Evolutionary conservation across 192 early-diverging fungal genomes (phyloP).

Genomic region (Backusella liffmaniae): DNA sequence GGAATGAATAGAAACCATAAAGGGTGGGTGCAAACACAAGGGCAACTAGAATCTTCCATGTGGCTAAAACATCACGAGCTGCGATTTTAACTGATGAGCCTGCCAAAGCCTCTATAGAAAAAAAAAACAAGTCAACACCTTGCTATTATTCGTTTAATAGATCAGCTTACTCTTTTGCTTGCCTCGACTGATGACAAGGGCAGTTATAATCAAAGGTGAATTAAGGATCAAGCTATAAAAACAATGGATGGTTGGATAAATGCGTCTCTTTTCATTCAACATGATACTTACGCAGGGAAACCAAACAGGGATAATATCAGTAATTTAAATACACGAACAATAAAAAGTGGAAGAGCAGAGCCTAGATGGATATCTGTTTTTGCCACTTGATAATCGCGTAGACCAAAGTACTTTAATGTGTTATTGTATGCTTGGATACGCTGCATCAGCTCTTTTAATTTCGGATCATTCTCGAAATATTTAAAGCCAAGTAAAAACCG

Average conservation of each 20-base stretch:
- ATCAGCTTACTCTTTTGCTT: constrained; percentile 33
- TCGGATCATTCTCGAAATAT: constrained; percentile 76
- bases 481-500: constrained; percentile 83
- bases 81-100: constrained; percentile 91
- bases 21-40: constrained; percentile 69
- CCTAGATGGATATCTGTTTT: constrained; percentile 67
- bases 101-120: constrained; percentile 69
- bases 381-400: constrained; percentile 94
- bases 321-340: constrained; percentile 66
- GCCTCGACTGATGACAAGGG: constrained; percentile 22
- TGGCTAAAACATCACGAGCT: constrained; percentile 92
- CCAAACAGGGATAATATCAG: constrained; percentile 72
- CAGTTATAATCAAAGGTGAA: constrained; percentile 29
- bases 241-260: neutral
- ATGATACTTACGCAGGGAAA: constrained; percentile 70
- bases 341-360: constrained; percentile 63
- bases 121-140: neutral
- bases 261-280: neutral
- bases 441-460: constrained; percentile 67
- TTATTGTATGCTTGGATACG: constrained; percentile 82
- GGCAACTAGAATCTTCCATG: constrained; percentile 89
- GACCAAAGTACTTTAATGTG: constrained; percentile 84
- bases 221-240: constrained; percentile 45
- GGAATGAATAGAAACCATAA: constrained; percentile 64
- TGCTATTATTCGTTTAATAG: neutral